Base-by-base conservation (phyloP, 1,284 basidiomycete genomes). In the Agaricales sp. region DNA sequence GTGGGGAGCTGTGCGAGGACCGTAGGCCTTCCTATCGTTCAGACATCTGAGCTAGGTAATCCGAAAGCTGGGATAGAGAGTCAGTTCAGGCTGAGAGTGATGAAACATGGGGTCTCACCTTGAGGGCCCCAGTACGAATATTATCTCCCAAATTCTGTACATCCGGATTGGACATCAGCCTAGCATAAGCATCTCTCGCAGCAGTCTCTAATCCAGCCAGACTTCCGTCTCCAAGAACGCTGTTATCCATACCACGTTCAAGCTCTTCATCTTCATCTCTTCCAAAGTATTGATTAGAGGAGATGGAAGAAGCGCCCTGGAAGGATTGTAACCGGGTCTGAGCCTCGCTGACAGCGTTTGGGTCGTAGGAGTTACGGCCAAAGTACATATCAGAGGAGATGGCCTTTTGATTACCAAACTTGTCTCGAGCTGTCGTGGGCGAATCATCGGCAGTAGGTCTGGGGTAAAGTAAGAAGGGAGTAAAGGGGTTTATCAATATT, bases 311-410 rank as follows among this genome's bases (percentile, higher is more conserved):
- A 20, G 95, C 92, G 14, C 94, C 94, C 58, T 85, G 79, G 80
- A 99, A 99, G 45, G 80, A 73, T 57, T 85, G 79, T 43, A 98
- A 70, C 6, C 95, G 80, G 18, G 76, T 68, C 62, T 92, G 87
- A 1, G 93, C 92, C 66, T 97, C 92, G 38, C 71, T 67, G 25
- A 78, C 63, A 2, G 81, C 74, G 41, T 67, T 61, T 1, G 92
- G 79, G 63, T 99, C 95, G 67, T 97, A 97, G 16, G 80, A 67
- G 49, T 89, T 88, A 23, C 95, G 80, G 35, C 87, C 90, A 66
- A 98, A 98, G 75, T 91, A 98, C 87, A 95, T 93, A 63, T 99
- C 96, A 1, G 91, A 95, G 3, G 92, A 96, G 63, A 99, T 97
- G 46, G 77, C 90, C 65, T 98, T 99, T 63, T 98, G 95, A 54